Evolutionary conservation across 129 eudicot species (phyloP), one percentile per base, ranked within the genome.

Genomic region (Flaveria robusta): DNA sequence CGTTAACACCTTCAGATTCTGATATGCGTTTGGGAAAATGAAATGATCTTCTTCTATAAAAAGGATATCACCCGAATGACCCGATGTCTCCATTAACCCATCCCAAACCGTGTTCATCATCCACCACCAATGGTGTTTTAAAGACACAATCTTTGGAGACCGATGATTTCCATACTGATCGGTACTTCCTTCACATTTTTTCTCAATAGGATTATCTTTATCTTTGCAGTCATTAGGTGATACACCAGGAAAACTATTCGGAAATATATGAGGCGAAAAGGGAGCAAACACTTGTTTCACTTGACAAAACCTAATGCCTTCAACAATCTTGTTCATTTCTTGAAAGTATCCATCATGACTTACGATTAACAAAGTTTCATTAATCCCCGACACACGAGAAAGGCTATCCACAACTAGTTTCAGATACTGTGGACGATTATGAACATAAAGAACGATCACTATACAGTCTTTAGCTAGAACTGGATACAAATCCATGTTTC

Each of bases 41-140:
- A 86, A 93, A 69, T 93, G 98, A 60, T 93, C 98, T 81, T 93
- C 98, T 76, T 93, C 98, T 60, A 93, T 85, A 76, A 93, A 93
- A 75, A 93, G 98, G 68, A 93, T 78, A 84, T 93, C 92, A 64
- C 97, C 98, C 7, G 82, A 85, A 73, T 90, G 96, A 31, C 72
- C 83, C 9, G 69, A 46, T 39, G 97, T 93, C 75, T 93, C 98
- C 59, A 77, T 74, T 42, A 93, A 51, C 23, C 97, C 98, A 60
- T 93, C 96, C 98, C 96, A 93, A 39, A 93, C 89, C 7, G 96
- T 87, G 81, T 93, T 93, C 98, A 93, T 93, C 98, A 93, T 90
- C 98, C 98, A 93, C 98, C 98, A 93, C 98, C 98, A 93, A 82
- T 93, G 98, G 77, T 90, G 98, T 86, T 93, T 93, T 81, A 93